phyloP scores from a whole-genome alignment of 2,329 filamentous ascomycete genomes.

The Podosphaera fusca region DNA sequence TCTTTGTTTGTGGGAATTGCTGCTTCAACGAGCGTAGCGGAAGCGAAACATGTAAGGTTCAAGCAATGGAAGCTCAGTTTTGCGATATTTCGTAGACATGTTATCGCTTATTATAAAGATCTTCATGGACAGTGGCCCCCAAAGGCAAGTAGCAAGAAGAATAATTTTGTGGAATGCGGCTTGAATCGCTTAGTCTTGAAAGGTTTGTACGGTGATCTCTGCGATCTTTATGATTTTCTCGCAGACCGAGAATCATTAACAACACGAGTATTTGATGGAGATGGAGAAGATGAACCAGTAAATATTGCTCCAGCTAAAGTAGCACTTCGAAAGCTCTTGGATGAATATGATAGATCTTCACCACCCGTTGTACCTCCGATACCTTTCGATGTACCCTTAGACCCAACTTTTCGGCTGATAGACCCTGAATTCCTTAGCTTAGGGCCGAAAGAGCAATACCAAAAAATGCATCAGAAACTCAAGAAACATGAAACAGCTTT shows the following conservation, averaged over 20 bases:
- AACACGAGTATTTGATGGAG: slow-evolving; percentile 40
- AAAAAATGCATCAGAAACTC: slow-evolving; percentile 46
- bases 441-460: slow-evolving; percentile 50
- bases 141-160: slow-evolving; percentile 79
- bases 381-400: slow-evolving; percentile 64
- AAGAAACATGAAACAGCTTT: slow-evolving; percentile 57
- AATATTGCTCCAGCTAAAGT: slow-evolving; percentile 36
- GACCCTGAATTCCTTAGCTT: slow-evolving; percentile 36
- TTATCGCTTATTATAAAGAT: slow-evolving; percentile 39
- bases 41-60: slow-evolving; percentile 60
- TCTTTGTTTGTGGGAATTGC: slow-evolving; percentile 73
- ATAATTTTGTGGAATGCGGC: slow-evolving; percentile 63
- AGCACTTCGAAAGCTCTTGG: slow-evolving; percentile 56
- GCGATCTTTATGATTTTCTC: slow-evolving; percentile 66
- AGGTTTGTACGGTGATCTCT: slow-evolving; percentile 68
- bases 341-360: slow-evolving; percentile 71
- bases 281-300: slow-evolving; percentile 27
- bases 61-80: slow-evolving; percentile 64
- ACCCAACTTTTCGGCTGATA: slow-evolving; percentile 46
- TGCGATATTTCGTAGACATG: slow-evolving; percentile 40
- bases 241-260: slow-evolving; percentile 63
- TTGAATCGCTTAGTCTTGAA: slow-evolving; percentile 66
- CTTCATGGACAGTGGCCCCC: slow-evolving; percentile 67
- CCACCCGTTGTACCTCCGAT: slow-evolving; percentile 80
- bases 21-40: slow-evolving; percentile 54